Base-by-base conservation (phyloP, 352 stramenopile species). In the Phytophthora macrochlamydospora region DNA sequence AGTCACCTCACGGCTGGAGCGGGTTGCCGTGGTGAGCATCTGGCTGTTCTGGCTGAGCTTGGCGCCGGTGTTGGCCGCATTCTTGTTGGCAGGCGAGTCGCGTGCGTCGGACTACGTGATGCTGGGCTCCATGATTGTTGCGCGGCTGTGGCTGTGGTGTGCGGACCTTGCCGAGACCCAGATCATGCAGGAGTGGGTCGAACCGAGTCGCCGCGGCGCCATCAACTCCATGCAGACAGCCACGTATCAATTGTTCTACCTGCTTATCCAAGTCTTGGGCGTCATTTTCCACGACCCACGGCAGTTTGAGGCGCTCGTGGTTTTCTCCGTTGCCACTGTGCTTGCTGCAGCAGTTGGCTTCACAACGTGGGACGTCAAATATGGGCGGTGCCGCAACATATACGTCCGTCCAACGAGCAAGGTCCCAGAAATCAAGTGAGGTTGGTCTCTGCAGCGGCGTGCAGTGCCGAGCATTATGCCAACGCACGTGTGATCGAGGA, bases 141-240 rank as follows among this genome's bases (percentile, higher is more conserved):
- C 78, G 13, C 72, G 78, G 30, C 59, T 81, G 50, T 89, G 75
- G 76, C 65, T 90, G 8, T 88, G 82, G 80, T 79, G 62, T 56
- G 62, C 58, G 7, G 78, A 90, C 51, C 68, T 91, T 1, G 77
- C 78, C 1, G 79, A 90, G 57, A 88, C 78, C n/a, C 83, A 91
- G 65, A 78, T 89, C 37, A 90, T 90, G 79, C 82, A 91, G 56
- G 82, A 91, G 62, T 89, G 78, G 77, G 79, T 90, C 56, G 74
- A 80, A 33, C 71, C 74, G 31, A 69, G 74, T 37, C 66, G 53
- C 7, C 78, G 82, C 14, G 78, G 79, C 3, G 67, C 68, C 4
- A 83, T 90, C 65, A 89, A 89, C 55, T 59, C 79, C 28, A 90
- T 91, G 79, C 83, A 91, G 51, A 89, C 73, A 9, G 83, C 83